phyloP scores from a whole-genome alignment of 192 early-diverging fungal species.

The Mortierella antarctica region DNA sequence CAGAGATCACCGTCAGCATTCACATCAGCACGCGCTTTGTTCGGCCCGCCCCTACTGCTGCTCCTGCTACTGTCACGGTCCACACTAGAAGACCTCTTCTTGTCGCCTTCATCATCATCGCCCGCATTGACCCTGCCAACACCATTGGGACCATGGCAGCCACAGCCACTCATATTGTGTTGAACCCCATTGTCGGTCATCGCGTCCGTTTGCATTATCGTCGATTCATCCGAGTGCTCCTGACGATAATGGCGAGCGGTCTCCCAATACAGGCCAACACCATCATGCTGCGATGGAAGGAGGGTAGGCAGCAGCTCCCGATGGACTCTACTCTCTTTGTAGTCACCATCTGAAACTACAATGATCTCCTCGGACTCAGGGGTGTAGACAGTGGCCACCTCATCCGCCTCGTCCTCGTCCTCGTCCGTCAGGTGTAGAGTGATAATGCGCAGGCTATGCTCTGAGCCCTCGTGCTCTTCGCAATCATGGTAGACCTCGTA shows the following conservation, averaged over 20 bases:
- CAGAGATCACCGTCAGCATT: conserved; percentile 48
- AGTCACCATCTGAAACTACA: neutral
- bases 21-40: conserved; percentile 17
- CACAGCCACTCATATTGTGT: conserved; percentile 23
- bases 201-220: neutral
- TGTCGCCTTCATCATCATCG: neutral
- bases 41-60: neutral
- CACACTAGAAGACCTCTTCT: neutral
- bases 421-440: conserved; percentile 24
- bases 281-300: no score
- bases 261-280: no score
- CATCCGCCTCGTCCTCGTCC: conserved; percentile 16
- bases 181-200: neutral
- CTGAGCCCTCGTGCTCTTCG: conserved; percentile 43
- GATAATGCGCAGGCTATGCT: conserved; percentile 33
- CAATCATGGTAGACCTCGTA: conserved; percentile 27
- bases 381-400: neutral
- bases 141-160: conserved; percentile 4
- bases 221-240: neutral
- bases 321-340: neutral
- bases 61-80: neutral
- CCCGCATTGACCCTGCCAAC: neutral
- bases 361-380: neutral
- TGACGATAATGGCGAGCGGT: no score
- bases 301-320: neutral